These are phyloP conservation scores for Clavispora santaluciae DNA, from an alignment of 805 yeast genomes.

Conservation along the genomic window DNA sequence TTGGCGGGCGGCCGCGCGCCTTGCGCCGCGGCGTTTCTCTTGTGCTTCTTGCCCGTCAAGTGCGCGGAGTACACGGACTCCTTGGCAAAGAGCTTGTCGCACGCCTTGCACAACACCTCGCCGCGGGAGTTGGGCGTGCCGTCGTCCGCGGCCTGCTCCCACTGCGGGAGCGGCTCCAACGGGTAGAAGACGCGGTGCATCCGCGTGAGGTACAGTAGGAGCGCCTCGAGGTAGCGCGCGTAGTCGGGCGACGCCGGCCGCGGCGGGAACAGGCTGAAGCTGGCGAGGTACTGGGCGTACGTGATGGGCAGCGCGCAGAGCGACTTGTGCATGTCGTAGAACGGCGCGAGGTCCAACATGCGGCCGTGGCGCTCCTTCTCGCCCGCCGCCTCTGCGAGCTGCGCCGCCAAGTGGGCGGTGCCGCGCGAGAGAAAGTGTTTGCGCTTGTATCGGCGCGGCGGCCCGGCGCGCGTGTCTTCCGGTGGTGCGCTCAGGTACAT, in stretches of 20 bases:
- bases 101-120: constrained; percentile 53
- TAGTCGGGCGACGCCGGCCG: constrained; percentile 32
- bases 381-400: constrained; percentile 46
- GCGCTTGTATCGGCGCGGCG: constrained; percentile 21
- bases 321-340: constrained; percentile 53
- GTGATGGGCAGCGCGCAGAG: constrained; percentile 20
- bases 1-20: not conserved
- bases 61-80: constrained; percentile 65
- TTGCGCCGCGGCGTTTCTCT: constrained; percentile 36
- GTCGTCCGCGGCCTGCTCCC: not conserved
- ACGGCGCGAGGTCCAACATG: constrained; percentile 50
- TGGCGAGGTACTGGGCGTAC: constrained; percentile 46
- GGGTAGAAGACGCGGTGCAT: constrained; percentile 41
- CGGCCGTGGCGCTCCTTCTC: constrained; percentile 63
- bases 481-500: constrained; percentile 27
- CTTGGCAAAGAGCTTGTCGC: constrained; percentile 61
- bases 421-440: constrained; percentile 44
- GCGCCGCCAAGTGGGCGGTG: constrained; percentile 40
- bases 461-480: constrained; percentile 16
- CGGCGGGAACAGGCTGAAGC: constrained; percentile 10
- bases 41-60: constrained; percentile 70
- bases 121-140: constrained; percentile 15
- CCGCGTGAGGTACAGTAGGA: constrained; percentile 46
- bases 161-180: constrained; percentile 2
- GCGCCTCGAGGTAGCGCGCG: constrained; percentile 37